These are phyloP conservation scores for Prunella vulgaris DNA, from an alignment of 257 asterid genomes.

Conservation along the genomic window DNA sequence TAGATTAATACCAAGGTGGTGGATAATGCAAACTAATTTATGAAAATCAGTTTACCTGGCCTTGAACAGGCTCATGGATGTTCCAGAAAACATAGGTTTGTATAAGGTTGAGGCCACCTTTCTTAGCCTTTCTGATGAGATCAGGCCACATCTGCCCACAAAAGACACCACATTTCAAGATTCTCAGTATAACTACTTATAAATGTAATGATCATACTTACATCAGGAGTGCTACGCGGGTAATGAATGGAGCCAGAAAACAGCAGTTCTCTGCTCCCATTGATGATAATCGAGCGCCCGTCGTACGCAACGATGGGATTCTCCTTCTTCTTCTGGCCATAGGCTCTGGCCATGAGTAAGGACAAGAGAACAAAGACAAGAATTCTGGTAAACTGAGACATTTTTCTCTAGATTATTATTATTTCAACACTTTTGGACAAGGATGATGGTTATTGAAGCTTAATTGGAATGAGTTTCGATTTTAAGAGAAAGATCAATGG, in stretches of 20 bases:
- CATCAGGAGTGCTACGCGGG: slow-evolving; percentile 79
- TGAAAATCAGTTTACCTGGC: slow-evolving; percentile 43
- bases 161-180: not conserved
- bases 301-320: slow-evolving; percentile 50
- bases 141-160: slow-evolving; percentile 74
- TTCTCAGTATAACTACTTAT: not conserved
- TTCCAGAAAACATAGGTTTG: slow-evolving; percentile 94
- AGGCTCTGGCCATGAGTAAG: slow-evolving; percentile 17
- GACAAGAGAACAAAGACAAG: slow-evolving; percentile 23
- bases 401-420: not conserved
- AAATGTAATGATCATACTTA: slow-evolving; percentile 5
- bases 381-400: slow-evolving; percentile 17
- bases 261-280: slow-evolving; percentile 62
- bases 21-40: too few relatives aligned
- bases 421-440: not conserved
- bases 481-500: not conserved
- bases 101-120: slow-evolving; percentile 70
- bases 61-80: slow-evolving; percentile 78
- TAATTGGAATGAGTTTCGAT: not conserved
- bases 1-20: too few relatives aligned
- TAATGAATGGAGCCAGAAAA: slow-evolving; percentile 94
- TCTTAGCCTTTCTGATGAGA: slow-evolving; percentile 52
- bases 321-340: not conserved
- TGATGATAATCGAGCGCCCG: slow-evolving; percentile 60
- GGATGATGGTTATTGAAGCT: not conserved